A percentile compares a stretch with the other conserved stretches of the same genome.
Conservation (phyloP, 768 basidiomycete species). For the Kondoa subrosea region DNA sequence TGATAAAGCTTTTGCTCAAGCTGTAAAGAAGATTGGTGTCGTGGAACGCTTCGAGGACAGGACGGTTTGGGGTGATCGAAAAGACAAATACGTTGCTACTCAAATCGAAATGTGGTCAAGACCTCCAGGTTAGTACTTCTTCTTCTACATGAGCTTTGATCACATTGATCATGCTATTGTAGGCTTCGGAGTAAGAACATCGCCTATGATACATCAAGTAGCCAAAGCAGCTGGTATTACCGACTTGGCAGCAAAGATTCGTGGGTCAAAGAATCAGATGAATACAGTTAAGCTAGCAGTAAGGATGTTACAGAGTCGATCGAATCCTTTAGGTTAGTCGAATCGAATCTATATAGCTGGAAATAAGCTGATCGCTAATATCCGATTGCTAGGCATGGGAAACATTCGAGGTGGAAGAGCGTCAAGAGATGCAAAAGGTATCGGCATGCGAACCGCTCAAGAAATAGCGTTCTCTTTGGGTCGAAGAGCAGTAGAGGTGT, state of each 20-base stretch:
- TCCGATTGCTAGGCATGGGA: slow-evolving; percentile 39
- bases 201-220: slow-evolving; percentile 68
- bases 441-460: slow-evolving; percentile 48
- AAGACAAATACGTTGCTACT: slow-evolving; percentile 67
- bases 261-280: slow-evolving; percentile 73
- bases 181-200: slow-evolving; percentile 82
- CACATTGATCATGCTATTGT: slow-evolving; percentile 39
- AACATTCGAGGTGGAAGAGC: slow-evolving; percentile 60
- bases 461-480: slow-evolving; percentile 71
- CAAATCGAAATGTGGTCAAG: slow-evolving; percentile 51
- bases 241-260: slow-evolving; percentile 85
- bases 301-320: slow-evolving; percentile 67
- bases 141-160: neutral
- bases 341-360: neutral
- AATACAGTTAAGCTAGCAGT: slow-evolving; percentile 73
- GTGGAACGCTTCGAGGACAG: slow-evolving; percentile 86
- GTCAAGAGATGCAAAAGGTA: slow-evolving; percentile 54
- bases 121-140: slow-evolving; percentile 33
- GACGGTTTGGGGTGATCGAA: slow-evolving; percentile 85
- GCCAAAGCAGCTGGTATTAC: slow-evolving; percentile 87
- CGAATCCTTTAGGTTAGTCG: slow-evolving; percentile 46
- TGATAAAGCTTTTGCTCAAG: slow-evolving; percentile 47
- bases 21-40: slow-evolving; percentile 73
- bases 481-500: slow-evolving; percentile 48
- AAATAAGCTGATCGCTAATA: neutral